A percentile compares a stretch with the other conserved stretches of the same genome.
Conservation (phyloP, 768 basidiomycete genomes). For the Lentinula boryana region DNA sequence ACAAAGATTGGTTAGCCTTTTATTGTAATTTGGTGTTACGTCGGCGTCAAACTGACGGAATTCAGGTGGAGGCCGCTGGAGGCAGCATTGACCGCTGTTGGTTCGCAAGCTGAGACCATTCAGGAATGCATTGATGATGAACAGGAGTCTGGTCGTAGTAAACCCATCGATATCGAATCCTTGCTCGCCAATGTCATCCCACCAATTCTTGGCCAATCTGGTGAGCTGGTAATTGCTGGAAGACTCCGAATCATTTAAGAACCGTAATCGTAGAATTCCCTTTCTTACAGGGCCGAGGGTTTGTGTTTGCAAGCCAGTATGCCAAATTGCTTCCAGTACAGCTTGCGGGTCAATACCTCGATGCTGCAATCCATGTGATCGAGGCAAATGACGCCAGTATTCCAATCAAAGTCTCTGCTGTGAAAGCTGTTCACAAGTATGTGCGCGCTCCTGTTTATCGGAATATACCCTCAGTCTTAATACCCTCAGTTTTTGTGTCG, state of each 20-base stretch:
- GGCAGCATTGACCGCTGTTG: conserved; percentile 74
- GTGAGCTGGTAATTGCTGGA: conserved; percentile 37
- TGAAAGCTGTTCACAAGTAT: conserved; percentile 91
- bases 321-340: conserved; percentile 64
- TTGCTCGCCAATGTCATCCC: conserved; percentile 79
- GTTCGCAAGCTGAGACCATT: conserved; percentile 73
- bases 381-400: conserved; percentile 65
- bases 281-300: conserved; percentile 92
- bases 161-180: conserved; percentile 71
- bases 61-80: conserved; percentile 91
- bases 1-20: conserved; percentile 54
- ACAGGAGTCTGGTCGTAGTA: conserved; percentile 50
- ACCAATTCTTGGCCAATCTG: conserved; percentile 59
- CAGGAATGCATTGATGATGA: conserved; percentile 76
- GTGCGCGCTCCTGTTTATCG: conserved; percentile 16
- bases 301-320: conserved; percentile 92
- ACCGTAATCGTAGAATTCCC: conserved; percentile 54
- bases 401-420: conserved; percentile 92
- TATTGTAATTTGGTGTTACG: background rate
- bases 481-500: conserved; percentile 57
- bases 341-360: conserved; percentile 80
- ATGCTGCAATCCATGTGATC: conserved; percentile 81
- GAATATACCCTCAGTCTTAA: background rate
- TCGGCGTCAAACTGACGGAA: background rate
- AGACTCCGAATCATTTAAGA: background rate